Evolutionary conservation across 345 rosid species (phyloP).

Genomic region (Anacardium occidentale): DNA sequence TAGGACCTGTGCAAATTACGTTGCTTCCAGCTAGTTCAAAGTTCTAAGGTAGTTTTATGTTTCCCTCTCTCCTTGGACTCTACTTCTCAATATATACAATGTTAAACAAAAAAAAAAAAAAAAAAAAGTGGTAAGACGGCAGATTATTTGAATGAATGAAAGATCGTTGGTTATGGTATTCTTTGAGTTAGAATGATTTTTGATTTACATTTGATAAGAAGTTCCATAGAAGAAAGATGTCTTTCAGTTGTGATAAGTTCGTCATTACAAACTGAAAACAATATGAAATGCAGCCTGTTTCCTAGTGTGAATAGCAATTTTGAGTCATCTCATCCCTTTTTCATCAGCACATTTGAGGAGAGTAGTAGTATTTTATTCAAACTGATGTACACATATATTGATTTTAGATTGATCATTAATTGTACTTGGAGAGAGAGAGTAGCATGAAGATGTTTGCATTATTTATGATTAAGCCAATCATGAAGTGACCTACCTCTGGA

Average conservation of each 20-base stretch:
- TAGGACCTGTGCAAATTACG: constrained; percentile 14
- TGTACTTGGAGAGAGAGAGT: neutral
- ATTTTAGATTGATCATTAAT: too few relatives aligned
- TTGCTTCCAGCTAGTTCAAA: constrained; percentile 15
- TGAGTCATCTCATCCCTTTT: neutral
- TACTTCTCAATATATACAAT: constrained; percentile 24
- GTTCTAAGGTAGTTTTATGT: constrained; percentile 27
- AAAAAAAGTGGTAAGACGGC: neutral
- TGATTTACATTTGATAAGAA: constrained; percentile 7
- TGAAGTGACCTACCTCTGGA: neutral
- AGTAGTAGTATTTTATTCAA: too few relatives aligned
- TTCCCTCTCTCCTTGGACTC: constrained; percentile 14
- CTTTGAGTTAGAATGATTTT: constrained; percentile 22
- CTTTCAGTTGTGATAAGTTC: neutral
- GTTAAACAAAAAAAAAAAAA: constrained; percentile 19
- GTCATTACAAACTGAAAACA: neutral
- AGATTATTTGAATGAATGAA: constrained; percentile 30
- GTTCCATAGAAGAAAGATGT: neutral
- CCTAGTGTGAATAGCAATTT: neutral
- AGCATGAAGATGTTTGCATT: neutral
- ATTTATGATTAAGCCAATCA: neutral
- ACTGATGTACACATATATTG: too few relatives aligned
- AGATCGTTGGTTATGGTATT: constrained; percentile 25
- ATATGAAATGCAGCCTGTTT: neutral
- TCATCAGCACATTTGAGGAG: neutral